Percentiles rank a stretch among this genome's conserved stretches.
phyloP scores from a whole-genome alignment of 371 early-diverging fungal species.

The Lichtheimia hyalospora region DNA sequence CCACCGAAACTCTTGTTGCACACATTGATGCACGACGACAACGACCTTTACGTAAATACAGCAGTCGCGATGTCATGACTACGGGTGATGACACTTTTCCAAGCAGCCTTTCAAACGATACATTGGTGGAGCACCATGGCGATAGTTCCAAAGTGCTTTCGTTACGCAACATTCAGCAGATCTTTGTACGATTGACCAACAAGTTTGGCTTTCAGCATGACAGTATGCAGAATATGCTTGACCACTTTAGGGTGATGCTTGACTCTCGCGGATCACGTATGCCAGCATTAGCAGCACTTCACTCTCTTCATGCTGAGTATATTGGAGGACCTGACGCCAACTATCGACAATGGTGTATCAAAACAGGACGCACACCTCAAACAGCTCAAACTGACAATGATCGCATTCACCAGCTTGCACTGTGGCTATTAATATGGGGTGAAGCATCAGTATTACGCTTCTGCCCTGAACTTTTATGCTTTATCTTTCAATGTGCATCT shows the following conservation, averaged over 20 bases:
- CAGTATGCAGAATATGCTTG: conserved; percentile 75
- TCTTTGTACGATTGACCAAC: conserved; percentile 15
- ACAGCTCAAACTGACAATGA: conserved; percentile 70
- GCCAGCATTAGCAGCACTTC: conserved; percentile 68
- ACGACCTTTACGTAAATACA: neutral
- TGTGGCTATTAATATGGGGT: conserved; percentile 86
- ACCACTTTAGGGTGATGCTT: conserved; percentile 77
- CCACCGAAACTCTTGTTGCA: conserved; percentile 70
- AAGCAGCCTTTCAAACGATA: conserved; percentile 8
- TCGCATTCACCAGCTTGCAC: conserved; percentile 74
- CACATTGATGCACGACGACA: conserved; percentile 63
- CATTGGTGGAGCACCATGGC: conserved; percentile 4
- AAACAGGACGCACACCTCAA: conserved; percentile 46
- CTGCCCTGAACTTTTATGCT: conserved; percentile 79
- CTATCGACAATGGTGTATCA: conserved; percentile 70
- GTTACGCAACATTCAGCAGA: conserved; percentile 3
- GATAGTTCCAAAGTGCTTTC: neutral
- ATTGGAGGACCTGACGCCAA: conserved; percentile 84
- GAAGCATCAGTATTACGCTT: conserved; percentile 83
- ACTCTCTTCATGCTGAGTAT: conserved; percentile 83
- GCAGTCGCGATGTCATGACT: neutral
- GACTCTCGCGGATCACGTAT: conserved; percentile 84
- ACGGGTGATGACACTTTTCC: neutral
- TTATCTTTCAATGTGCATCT: conserved; percentile 75
- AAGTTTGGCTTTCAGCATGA: conserved; percentile 82